Evolutionary conservation across 177 flowering plant species (phyloP).

Genomic region (Tripterygium wilfordii): DNA sequence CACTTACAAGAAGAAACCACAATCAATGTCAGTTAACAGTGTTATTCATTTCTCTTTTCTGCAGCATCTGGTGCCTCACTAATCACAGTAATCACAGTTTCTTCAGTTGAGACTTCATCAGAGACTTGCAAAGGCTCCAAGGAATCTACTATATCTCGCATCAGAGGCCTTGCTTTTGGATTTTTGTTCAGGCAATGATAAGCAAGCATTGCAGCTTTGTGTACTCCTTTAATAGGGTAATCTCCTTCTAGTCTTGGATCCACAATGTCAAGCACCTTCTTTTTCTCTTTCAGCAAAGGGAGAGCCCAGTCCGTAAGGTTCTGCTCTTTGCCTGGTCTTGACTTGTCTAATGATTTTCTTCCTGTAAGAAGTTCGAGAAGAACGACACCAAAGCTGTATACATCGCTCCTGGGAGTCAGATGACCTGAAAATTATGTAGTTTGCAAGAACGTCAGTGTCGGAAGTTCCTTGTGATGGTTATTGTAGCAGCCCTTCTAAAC

Average conservation of each 20-base stretch:
- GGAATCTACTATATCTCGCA: slow-evolving; percentile 79
- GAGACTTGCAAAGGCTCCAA: slow-evolving; percentile 66
- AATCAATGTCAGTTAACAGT: too few relatives aligned
- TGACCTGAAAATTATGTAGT: too few relatives aligned
- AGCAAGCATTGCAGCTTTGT: slow-evolving; percentile 84
- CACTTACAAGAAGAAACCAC: too few relatives aligned
- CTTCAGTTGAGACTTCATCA: slow-evolving; percentile 17
- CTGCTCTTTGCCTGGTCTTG: slow-evolving; percentile 68
- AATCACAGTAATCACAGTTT: slow-evolving; percentile 17
- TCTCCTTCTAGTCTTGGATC: slow-evolving; percentile 72
- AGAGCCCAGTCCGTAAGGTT: slow-evolving; percentile 77
- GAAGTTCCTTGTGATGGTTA: too few relatives aligned
- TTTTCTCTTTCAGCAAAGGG: slow-evolving; percentile 71
- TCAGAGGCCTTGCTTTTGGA: slow-evolving; percentile 84
- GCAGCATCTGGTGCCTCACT: slow-evolving; percentile 12
- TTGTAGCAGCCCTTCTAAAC: background rate
- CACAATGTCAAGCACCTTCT: slow-evolving; percentile 57
- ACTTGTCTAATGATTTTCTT: slow-evolving; percentile 69
- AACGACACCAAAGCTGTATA: slow-evolving; percentile 77
- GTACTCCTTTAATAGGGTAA: slow-evolving; percentile 67
- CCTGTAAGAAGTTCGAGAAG: slow-evolving; percentile 80
- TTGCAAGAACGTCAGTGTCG: too few relatives aligned
- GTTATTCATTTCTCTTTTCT: slow-evolving; percentile 10
- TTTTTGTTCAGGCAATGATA: slow-evolving; percentile 77
- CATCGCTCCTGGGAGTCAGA: slow-evolving; percentile 69